These are phyloP conservation scores for Citrus mangshanensis DNA, from an alignment of 345 rosid species.

Conservation along the genomic window DNA sequence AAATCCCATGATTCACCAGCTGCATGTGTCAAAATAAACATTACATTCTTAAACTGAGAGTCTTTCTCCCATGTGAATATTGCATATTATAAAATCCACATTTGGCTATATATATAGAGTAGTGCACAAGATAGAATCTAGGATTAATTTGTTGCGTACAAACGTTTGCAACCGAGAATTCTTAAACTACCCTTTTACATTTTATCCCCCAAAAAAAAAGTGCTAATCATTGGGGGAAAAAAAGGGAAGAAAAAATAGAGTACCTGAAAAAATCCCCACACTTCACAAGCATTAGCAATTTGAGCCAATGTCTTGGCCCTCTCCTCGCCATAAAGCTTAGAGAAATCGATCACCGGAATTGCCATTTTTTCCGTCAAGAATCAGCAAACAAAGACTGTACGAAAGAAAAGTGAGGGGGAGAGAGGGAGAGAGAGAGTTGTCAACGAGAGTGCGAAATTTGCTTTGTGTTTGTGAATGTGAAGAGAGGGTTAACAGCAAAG, in stretches of 20 bases:
- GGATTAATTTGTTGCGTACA: not conserved
- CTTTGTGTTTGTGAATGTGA: not conserved
- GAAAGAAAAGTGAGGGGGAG: not conserved
- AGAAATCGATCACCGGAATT: slow-evolving; percentile 89
- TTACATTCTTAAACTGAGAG: not conserved
- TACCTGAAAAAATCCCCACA: slow-evolving; percentile 98
- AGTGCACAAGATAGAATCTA: too few species aligned
- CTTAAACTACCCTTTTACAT: not conserved
- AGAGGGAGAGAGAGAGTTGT: not conserved
- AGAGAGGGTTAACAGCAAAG: not conserved
- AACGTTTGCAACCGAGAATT: not conserved
- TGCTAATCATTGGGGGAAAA: not conserved
- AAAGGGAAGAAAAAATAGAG: too few species aligned
- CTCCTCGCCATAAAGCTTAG: slow-evolving; percentile 67
- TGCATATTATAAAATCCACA: too few species aligned
- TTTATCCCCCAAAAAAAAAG: not conserved
- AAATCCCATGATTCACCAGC: slow-evolving; percentile 84
- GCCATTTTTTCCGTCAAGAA: slow-evolving; percentile 47
- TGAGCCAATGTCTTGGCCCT: slow-evolving; percentile 59
- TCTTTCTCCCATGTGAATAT: not conserved
- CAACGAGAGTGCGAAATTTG: not conserved
- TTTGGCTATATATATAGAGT: too few species aligned
- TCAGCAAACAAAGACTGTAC: not conserved
- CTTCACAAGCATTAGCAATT: slow-evolving; percentile 74
- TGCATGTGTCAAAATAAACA: slow-evolving; percentile 8